Base-by-base conservation (phyloP, 768 basidiomycete species). In the Boletus eberwhitei region DNA sequence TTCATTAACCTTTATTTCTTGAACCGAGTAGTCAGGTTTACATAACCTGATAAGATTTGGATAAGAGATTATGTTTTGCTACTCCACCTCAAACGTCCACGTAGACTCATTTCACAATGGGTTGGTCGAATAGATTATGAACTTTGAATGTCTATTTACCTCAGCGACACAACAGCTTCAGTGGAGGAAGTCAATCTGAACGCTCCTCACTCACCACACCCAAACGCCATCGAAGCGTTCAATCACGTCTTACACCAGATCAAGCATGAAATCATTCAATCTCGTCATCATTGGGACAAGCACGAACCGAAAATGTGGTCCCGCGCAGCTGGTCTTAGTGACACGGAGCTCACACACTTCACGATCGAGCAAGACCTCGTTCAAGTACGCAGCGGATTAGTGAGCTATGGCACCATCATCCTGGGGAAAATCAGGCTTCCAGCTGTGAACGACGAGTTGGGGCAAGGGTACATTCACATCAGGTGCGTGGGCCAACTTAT, bases 381-480 rank as follows among this genome's bases (percentile, higher is more conserved):
- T 14, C 60, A 71, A 58, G 67, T 77, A 31, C 75, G 86, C 52
- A 84, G 80, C 62, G 86, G 78, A 5, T 57, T 70, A 36, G 84
- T 84, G 34, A 77, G 83, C 54, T 83, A 90, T 66, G 89, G 89
- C 16, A 81, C 78, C 11, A 81, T 90, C 53, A 80, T 92, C 55
- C 67, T 92, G 12, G 88, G 90, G 26, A 90, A 91, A 77, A 80
- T 90, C 67, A 80, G 79, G 61, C 76, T 90, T 42, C 86, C 87
- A 8, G 85, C 80, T 21, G 73, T 89, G 50, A 74, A 80, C 8
- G 87, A 88, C 62, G 73, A 81, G 62, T 19, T 61, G 31, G 86
- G 88, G 29, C 75, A 76, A 60, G 88, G 88, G 12, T 88, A 78
- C 62, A 61, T 90, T 50, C 87, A 90, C 59, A 80, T 90, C 64